phyloP scores from a whole-genome alignment of 1,284 basidiomycete genomes.

The Ceratorhiza oryzae-sativae region DNA sequence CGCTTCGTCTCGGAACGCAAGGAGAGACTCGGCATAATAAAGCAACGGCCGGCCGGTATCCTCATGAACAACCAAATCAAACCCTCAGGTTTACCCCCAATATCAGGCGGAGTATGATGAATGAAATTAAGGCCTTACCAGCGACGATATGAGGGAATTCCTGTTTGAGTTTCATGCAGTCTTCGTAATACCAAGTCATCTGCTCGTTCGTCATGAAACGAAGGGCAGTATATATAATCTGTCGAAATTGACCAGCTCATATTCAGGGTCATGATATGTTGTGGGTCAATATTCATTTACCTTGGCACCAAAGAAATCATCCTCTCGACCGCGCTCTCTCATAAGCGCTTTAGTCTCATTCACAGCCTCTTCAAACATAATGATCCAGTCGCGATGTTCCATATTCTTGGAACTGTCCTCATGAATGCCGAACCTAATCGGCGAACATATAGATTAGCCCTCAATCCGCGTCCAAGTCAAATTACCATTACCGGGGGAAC shows the following conservation, averaged over 20 bases:
- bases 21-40: constrained; percentile 68
- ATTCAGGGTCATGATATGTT: neutral
- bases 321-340: constrained; percentile 59
- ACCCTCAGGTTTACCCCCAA: constrained; percentile 56
- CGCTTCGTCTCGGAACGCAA: constrained; percentile 65
- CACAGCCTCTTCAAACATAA: constrained; percentile 53
- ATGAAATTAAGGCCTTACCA: constrained; percentile 52
- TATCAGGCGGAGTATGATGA: neutral
- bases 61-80: constrained; percentile 82
- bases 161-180: constrained; percentile 75
- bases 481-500: constrained; percentile 53
- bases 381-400: constrained; percentile 37
- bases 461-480: constrained; percentile 55
- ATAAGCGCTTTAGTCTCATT: constrained; percentile 63
- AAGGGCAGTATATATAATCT: constrained; percentile 77
- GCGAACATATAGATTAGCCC: constrained; percentile 58
- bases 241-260: neutral
- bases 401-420: constrained; percentile 6
- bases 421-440: constrained; percentile 28
- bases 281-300: constrained; percentile 50
- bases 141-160: constrained; percentile 76
- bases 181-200: constrained; percentile 70
- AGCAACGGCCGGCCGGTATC: constrained; percentile 67
- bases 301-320: constrained; percentile 70
- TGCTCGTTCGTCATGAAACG: constrained; percentile 64